Conservation (phyloP, 78 protist genomes). For the Pigoraptor vietnamica region DNA sequence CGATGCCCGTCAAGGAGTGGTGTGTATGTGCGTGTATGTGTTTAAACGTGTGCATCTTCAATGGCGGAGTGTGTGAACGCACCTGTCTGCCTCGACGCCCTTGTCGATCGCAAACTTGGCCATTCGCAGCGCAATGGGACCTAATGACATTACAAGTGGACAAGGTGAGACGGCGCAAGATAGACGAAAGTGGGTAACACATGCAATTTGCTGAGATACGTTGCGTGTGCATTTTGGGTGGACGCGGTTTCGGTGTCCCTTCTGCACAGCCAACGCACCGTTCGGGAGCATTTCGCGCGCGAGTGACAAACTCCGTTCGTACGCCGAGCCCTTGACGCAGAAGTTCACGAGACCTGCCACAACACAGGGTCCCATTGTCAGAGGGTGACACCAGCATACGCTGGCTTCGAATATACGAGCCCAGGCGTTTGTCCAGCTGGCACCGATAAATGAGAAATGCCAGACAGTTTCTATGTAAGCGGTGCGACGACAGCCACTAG, state of each 20-base stretch:
- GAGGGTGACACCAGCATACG: neutral
- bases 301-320: slow-evolving; percentile 36
- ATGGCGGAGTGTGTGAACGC: neutral
- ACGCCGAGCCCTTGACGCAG: slow-evolving; percentile 31
- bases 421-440: too few species aligned
- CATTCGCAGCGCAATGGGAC: slow-evolving; percentile 69
- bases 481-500: too few species aligned
- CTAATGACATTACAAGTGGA: neutral
- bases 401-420: too few species aligned
- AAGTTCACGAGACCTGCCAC: slow-evolving; percentile 36
- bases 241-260: neutral
- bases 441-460: too few species aligned
- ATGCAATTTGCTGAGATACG: too few species aligned
- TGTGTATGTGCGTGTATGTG: neutral
- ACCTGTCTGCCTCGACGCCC: slow-evolving; percentile 61
- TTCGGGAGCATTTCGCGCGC: slow-evolving; percentile 54
- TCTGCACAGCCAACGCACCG: slow-evolving; percentile 18
- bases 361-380: too few species aligned
- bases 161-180: neutral
- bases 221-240: too few species aligned
- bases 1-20: neutral
- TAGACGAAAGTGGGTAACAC: neutral
- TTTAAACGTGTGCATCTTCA: neutral
- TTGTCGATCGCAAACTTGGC: slow-evolving; percentile 78
- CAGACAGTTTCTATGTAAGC: too few species aligned